These are phyloP conservation scores for Adansonia digitata DNA, from an alignment of 345 rosid genomes.

Conservation along the genomic window DNA sequence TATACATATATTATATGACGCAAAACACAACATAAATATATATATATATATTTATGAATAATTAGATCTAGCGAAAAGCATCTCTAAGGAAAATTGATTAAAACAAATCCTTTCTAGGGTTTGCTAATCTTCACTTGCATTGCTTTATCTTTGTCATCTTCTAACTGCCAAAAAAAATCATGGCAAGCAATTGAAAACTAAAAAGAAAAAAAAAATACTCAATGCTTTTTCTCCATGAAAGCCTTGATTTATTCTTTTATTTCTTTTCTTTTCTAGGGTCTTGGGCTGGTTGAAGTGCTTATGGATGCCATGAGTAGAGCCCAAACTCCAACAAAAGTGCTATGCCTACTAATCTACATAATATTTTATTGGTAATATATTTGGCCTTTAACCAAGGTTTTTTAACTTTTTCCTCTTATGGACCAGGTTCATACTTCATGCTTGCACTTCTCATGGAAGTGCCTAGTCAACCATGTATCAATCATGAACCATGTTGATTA, in stretches of 20 bases:
- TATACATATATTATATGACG: too few relatives aligned
- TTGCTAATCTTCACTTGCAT: constrained; percentile 25
- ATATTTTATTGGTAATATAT: not conserved
- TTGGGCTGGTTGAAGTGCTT: constrained; percentile 22
- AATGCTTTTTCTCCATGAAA: constrained; percentile 13
- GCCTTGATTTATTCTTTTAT: too few relatives aligned
- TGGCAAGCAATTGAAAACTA: too few relatives aligned
- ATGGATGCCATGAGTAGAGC: constrained; percentile 46
- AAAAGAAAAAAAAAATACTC: constrained; percentile 24
- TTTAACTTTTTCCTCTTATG: constrained; percentile 3
- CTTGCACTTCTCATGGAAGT: not conserved
- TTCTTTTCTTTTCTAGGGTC: constrained; percentile 31
- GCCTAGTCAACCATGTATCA: constrained; percentile 15
- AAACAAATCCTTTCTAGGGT: constrained; percentile 27
- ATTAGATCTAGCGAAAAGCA: too few relatives aligned
- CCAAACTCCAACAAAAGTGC: constrained; percentile 23
- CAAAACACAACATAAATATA: too few relatives aligned
- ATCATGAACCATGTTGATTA: constrained; percentile 1
- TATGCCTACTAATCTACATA: not conserved
- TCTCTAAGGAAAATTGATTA: constrained; percentile 40
- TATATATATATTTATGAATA: too few relatives aligned
- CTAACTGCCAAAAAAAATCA: constrained; percentile 41
- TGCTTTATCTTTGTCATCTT: constrained; percentile 38
- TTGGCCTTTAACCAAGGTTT: not conserved
- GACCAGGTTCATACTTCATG: not conserved